Evolutionary conservation across 2,329 filamentous ascomycete species (phyloP).

Genomic region (Cercospora berteroae): DNA sequence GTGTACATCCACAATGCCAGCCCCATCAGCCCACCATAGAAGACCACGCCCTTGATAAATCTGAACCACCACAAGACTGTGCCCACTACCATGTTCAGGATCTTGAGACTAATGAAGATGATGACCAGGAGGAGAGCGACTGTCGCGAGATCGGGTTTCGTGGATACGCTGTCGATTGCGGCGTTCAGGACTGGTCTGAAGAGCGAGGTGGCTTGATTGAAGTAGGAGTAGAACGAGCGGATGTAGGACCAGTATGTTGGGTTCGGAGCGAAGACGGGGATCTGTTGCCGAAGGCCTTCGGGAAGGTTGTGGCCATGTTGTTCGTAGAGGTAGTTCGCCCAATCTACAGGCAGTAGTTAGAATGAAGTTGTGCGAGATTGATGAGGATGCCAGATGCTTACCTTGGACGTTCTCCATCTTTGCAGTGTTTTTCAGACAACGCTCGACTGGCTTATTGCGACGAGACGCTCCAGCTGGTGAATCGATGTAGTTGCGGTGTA

Average conservation of each 20-base stretch:
- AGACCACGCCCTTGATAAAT: constrained; percentile 60
- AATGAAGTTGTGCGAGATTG: not conserved
- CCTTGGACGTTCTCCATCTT: constrained; percentile 36
- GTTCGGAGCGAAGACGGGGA: not conserved
- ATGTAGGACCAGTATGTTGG: constrained; percentile 16
- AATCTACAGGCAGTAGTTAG: constrained; percentile 28
- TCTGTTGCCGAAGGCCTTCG: constrained; percentile 7
- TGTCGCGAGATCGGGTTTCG: constrained; percentile 49
- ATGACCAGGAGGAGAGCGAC: constrained; percentile 58
- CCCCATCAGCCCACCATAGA: constrained; percentile 62
- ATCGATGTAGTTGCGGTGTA: not conserved
- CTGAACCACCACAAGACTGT: constrained; percentile 74
- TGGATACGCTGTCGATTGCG: constrained; percentile 22
- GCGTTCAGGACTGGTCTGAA: constrained; percentile 33
- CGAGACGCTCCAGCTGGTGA: not conserved
- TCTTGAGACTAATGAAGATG: constrained; percentile 62
- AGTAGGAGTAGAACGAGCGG: constrained; percentile 23
- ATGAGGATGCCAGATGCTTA: constrained; percentile 9
- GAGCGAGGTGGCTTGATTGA: constrained; percentile 29
- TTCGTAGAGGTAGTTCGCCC: constrained; percentile 33
- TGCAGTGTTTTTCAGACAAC: not conserved
- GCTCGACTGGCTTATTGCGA: not conserved
- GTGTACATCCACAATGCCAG: constrained; percentile 57
- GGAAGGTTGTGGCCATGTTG: constrained; percentile 16
- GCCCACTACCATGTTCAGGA: constrained; percentile 68